Percentiles rank a stretch among this genome's conserved stretches.
phyloP scores from a whole-genome alignment of 371 early-diverging fungal genomes.

The Nematocida sp. region DNA sequence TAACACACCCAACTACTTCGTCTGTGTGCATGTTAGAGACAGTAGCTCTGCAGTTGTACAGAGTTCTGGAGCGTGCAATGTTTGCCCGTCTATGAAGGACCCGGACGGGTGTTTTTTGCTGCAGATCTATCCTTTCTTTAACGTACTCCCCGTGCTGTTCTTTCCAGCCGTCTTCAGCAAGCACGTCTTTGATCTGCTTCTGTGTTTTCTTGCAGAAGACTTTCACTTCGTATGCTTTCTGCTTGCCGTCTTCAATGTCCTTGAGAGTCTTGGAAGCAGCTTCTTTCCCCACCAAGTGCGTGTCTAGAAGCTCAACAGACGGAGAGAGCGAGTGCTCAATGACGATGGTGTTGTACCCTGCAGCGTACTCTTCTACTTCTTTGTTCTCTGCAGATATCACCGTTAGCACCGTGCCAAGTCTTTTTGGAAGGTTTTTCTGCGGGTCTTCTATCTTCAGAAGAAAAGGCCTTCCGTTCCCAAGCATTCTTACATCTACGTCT shows the following conservation, averaged over 20 bases:
- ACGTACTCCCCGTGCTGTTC: background rate
- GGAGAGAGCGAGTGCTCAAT: background rate
- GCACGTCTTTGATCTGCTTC: background rate
- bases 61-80: slow-evolving; percentile 45
- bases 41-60: slow-evolving; percentile 18
- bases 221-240: slow-evolving; percentile 50
- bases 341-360: background rate
- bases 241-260: slow-evolving; percentile 34
- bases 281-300: slow-evolving; percentile 23
- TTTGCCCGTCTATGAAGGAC: slow-evolving; percentile 67
- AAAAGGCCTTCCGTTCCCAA: slow-evolving; percentile 83
- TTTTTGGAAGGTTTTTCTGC: slow-evolving; percentile 67
- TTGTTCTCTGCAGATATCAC: slow-evolving; percentile 46
- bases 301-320: slow-evolving; percentile 32
- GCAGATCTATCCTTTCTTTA: slow-evolving; percentile 61
- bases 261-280: slow-evolving; percentile 37
- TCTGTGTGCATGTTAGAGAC: background rate
- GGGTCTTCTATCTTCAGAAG: slow-evolving; percentile 78
- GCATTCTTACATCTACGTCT: slow-evolving; percentile 88
- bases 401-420: background rate
- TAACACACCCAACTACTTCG: background rate
- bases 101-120: slow-evolving; percentile 84
- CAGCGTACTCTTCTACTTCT: slow-evolving; percentile 36
- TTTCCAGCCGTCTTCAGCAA: background rate
- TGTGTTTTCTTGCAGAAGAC: slow-evolving; percentile 34